Evolutionary conservation across 2,329 filamentous ascomycete species (phyloP), one percentile per base, ranked within the genome.

Genomic region (Fusarium aywerte): DNA sequence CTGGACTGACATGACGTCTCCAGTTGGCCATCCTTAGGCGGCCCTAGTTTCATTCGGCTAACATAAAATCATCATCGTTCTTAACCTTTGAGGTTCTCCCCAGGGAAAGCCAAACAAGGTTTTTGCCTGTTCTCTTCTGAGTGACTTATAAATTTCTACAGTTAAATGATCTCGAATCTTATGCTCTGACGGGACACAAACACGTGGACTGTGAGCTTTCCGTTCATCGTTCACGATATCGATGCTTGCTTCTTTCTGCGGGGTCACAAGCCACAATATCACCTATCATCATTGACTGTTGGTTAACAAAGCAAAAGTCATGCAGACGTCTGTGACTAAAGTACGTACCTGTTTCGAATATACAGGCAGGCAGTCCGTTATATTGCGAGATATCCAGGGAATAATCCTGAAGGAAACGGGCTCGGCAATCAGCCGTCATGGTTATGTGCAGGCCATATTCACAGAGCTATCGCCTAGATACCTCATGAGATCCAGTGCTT

Each of bases 1-100:
- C 21, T 40, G 21, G 21, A 27, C 52, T 48, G 25, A 33, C 23
- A 59, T 67, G 62, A 69, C 66, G 58, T 51, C 39, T 48, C 21
- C 16, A 35, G 32, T 31, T 32, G 10, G 32, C 43, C 56, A 51
- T 35, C 11, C 33, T 43, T 20, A 36, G n/a, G 20, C 43, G 18
- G 35, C 15, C 6, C 29, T 25, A 31, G 62, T 31, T 42, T 20
- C n/a, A 36, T 33, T 62, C 10, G 59, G 48, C 50, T 48, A 58
- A 57, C 29, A n/a, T n/a, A n/a, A n/a, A n/a, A n/a, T n/a, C n/a
- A n/a, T n/a, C n/a, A n/a, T n/a, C n/a, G n/a, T n/a, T n/a, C n/a
- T n/a, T n/a, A n/a, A n/a, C n/a, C n/a, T n/a, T n/a, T n/a, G n/a
- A n/a, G n/a, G n/a, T n/a, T n/a, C n/a, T n/a, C n/a, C 48, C 44